phyloP scores from a whole-genome alignment of 192 early-diverging fungal genomes.

The Entophlyctis luteolus region DNA sequence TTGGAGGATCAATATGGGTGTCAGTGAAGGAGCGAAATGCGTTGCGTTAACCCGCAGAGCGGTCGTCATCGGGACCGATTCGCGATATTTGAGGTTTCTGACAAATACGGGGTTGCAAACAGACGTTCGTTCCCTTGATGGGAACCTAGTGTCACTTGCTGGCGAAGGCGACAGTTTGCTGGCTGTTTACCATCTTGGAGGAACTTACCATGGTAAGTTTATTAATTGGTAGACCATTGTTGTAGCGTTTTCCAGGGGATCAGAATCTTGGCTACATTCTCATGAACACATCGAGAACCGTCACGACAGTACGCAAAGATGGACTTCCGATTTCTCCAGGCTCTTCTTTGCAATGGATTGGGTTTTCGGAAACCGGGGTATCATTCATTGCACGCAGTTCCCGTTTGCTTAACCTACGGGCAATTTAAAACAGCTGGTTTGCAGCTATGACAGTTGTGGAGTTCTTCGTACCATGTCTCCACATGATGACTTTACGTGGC shows the following conservation, averaged over 20 bases:
- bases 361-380: conserved; percentile 76
- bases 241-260: conserved; percentile 19
- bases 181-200: conserved; percentile 49
- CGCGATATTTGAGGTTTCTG: conserved; percentile 75
- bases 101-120: conserved; percentile 74
- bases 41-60: conserved; percentile 68
- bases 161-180: conserved; percentile 35
- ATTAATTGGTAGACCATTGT: background rate
- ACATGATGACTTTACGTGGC: conserved; percentile 63
- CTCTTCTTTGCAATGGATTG: conserved; percentile 70
- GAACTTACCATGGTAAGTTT: conserved; percentile 37
- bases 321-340: conserved; percentile 60
- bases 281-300: conserved; percentile 50
- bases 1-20: background rate
- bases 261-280: conserved; percentile 62
- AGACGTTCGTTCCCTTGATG: conserved; percentile 62
- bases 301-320: conserved; percentile 50
- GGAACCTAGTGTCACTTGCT: conserved; percentile 41
- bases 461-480: conserved; percentile 68
- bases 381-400: conserved; percentile 3
- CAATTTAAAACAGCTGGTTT: conserved; percentile 35
- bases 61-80: conserved; percentile 68
- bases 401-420: conserved; percentile 2
- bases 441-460: conserved; percentile 82
- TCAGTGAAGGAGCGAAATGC: conserved; percentile 29